Conservation (phyloP, 805 yeast genomes). For the Yarrowia divulgata region DNA sequence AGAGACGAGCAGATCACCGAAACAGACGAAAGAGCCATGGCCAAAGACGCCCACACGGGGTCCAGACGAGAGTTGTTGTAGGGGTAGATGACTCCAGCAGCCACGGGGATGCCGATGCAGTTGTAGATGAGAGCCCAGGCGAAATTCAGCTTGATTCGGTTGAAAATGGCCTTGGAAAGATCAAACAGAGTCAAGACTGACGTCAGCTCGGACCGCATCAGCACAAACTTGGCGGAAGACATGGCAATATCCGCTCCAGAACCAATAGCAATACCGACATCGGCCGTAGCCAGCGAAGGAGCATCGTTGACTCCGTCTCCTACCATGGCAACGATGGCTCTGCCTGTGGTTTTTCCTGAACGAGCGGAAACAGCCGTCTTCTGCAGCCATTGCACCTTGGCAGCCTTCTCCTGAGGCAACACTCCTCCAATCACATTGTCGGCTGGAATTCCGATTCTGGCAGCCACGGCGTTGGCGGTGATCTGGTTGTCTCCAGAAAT, state of each 20-base stretch:
- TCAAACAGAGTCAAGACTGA: constrained; percentile 66
- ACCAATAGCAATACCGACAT: constrained; percentile 78
- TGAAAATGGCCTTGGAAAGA: constrained; percentile 72
- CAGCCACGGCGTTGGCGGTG: constrained; percentile 73
- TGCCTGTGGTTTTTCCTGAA: constrained; percentile 42
- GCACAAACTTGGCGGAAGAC: constrained; percentile 75
- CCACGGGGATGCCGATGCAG: constrained; percentile 84
- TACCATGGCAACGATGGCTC: constrained; percentile 70
- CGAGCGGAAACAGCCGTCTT: constrained; percentile 43
- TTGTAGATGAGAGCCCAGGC: constrained; percentile 89
- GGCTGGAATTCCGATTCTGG: constrained; percentile 62
- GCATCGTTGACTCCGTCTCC: constrained; percentile 89
- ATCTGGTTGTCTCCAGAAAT: constrained; percentile 74
- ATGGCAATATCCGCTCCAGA: constrained; percentile 79
- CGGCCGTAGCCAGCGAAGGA: constrained; percentile 76
- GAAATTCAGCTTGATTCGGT: constrained; percentile 79
- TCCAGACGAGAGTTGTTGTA: constrained; percentile 73
- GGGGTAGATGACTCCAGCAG: constrained; percentile 90
- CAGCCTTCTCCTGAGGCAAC: constrained; percentile 75
- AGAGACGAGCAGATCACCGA: constrained; percentile 86
- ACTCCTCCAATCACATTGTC: constrained; percentile 70
- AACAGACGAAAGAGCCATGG: constrained; percentile 93
- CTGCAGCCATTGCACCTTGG: constrained; percentile 63
- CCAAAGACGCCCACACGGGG: constrained; percentile 87
- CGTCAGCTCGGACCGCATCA: constrained; percentile 59